Conservation (phyloP, 148 eudicot species). For the Cornus suecica region DNA sequence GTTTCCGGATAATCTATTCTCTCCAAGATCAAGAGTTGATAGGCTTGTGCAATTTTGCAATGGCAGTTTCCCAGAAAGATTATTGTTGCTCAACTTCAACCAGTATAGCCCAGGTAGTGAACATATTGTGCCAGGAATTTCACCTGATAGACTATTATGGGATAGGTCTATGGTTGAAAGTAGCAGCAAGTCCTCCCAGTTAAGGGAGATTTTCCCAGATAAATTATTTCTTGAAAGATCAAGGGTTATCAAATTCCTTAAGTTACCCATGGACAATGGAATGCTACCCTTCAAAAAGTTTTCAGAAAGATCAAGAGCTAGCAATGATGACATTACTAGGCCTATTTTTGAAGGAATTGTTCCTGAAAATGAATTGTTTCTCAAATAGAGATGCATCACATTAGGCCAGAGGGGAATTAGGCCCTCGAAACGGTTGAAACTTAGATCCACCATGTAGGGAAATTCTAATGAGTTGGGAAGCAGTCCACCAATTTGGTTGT, state of each 20-base stretch:
- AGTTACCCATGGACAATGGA: not conserved
- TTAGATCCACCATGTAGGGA: constrained; percentile 5
- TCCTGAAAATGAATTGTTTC: constrained; percentile 10
- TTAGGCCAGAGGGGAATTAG: constrained; percentile 7
- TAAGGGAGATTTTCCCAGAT: constrained; percentile 17
- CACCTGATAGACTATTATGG: constrained; percentile 32
- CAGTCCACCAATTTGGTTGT: constrained; percentile 16
- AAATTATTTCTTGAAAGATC: constrained; percentile 10
- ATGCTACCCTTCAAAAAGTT: constrained; percentile 10
- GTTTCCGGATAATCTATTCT: constrained; percentile 26
- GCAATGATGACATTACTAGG: not conserved
- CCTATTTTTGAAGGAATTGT: constrained; percentile 2
- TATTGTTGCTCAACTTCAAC: constrained; percentile 31
- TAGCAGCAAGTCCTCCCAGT: not conserved
- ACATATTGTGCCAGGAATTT: constrained; percentile 23
- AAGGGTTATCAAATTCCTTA: not conserved
- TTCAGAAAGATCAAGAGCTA: constrained; percentile 9
- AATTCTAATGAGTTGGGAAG: constrained; percentile 8
- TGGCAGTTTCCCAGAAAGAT: constrained; percentile 22
- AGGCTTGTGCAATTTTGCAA: not conserved
- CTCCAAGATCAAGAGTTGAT: constrained; percentile 35
- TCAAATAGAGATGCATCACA: not conserved
- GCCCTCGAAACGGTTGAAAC: constrained; percentile 8
- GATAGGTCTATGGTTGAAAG: constrained; percentile 17
- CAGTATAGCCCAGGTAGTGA: not conserved